Conservation (phyloP, 2,329 filamentous ascomycete species). For the Magnaporthales sp. region DNA sequence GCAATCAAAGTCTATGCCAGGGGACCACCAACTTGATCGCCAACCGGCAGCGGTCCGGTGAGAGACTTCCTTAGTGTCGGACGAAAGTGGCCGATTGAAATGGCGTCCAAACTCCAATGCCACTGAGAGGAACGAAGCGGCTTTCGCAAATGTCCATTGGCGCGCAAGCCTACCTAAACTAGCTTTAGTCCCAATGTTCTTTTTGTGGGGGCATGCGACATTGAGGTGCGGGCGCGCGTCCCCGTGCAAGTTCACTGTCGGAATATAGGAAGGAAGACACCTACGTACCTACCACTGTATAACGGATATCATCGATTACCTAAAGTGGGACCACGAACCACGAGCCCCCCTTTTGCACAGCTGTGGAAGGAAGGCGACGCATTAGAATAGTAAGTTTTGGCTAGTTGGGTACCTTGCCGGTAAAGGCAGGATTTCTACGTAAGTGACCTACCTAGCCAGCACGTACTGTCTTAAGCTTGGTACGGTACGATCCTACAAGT, state of each 20-base stretch:
- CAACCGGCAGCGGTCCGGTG: neutral
- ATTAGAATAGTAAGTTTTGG: too few relatives aligned
- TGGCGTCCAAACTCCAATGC: neutral
- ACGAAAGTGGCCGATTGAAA: neutral
- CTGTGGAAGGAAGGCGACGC: too few relatives aligned
- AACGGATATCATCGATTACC: neutral
- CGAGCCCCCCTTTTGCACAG: too few relatives aligned
- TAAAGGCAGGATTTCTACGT: too few relatives aligned
- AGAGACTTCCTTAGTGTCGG: too few relatives aligned
- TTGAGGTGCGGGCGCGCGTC: too few relatives aligned
- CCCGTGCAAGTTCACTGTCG: too few relatives aligned
- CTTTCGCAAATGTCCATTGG: neutral
- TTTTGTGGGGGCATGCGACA: neutral
- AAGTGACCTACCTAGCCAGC: too few relatives aligned
- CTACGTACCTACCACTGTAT: too few relatives aligned
- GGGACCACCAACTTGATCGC: neutral
- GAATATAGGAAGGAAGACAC: too few relatives aligned
- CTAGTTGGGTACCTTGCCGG: too few relatives aligned
- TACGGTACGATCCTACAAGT: neutral
- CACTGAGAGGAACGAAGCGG: neutral
- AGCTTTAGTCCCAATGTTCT: neutral
- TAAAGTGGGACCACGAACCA: neutral
- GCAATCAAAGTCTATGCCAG: neutral
- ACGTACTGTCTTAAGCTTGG: too few relatives aligned
- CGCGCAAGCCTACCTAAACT: neutral